A percentile compares a stretch with the other conserved stretches of the same genome.
Evolutionary conservation across 2,329 filamentous ascomycete genomes (phyloP).

Genomic region (Penicillium sp.): DNA sequence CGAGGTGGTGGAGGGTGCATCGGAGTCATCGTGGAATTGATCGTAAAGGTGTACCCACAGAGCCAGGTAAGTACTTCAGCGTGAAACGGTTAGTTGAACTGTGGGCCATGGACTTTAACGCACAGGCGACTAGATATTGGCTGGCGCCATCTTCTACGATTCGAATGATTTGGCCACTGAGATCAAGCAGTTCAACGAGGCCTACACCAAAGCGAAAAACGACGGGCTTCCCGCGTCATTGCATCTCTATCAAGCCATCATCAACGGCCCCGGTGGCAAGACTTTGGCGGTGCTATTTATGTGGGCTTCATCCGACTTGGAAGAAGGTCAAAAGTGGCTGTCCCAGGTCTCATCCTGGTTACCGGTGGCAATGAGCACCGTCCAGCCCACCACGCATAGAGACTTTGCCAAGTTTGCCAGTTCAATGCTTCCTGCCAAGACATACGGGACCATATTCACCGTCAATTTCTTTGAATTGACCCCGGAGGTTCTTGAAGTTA

Average conservation of each 20-base stretch:
- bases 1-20: constrained; percentile 39
- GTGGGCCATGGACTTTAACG: background rate
- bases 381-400: constrained; percentile 13
- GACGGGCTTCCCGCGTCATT: constrained; percentile 15
- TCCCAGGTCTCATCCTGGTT: constrained; percentile 25
- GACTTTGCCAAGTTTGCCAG: constrained; percentile 15
- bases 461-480: constrained; percentile 21
- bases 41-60: constrained; percentile 36
- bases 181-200: constrained; percentile 20
- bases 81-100: background rate
- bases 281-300: constrained; percentile 22
- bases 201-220: constrained; percentile 18
- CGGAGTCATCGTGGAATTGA: constrained; percentile 38
- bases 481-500: constrained; percentile 18
- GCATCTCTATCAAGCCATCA: constrained; percentile 22
- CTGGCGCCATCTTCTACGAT: constrained; percentile 28
- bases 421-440: constrained; percentile 12
- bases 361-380: constrained; percentile 23
- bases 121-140: constrained; percentile 16
- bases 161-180: constrained; percentile 24
- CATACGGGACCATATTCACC: constrained; percentile 13
- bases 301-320: constrained; percentile 31
- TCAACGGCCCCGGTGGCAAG: constrained; percentile 29
- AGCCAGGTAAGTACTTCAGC: constrained; percentile 19
- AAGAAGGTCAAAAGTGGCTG: constrained; percentile 25